A percentile compares a stretch with the other conserved stretches of the same genome.
Conservation (phyloP, 2,329 filamentous ascomycete species). For the Aspergillus sp. region DNA sequence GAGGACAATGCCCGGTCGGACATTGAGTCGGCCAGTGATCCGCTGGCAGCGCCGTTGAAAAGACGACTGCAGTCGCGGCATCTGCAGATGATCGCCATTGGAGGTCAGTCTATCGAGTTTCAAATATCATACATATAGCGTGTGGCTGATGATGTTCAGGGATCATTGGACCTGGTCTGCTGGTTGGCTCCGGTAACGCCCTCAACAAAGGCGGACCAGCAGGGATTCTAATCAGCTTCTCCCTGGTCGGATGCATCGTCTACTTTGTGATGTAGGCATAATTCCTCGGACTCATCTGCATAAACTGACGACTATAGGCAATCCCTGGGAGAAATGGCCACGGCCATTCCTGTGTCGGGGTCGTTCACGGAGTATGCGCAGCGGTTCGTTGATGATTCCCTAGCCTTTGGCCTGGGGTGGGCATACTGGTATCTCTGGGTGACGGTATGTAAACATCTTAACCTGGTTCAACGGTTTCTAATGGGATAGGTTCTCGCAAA, state of each 20-base stretch:
- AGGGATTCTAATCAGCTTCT: conserved; percentile 70
- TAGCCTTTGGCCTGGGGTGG: conserved; percentile 68
- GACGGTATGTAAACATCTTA: conserved; percentile 23
- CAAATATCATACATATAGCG: no score
- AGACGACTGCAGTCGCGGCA: conserved; percentile 57
- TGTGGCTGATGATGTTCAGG: conserved; percentile 37
- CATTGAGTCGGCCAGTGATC: conserved; percentile 10
- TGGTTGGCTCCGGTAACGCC: conserved; percentile 70
- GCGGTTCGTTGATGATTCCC: conserved; percentile 69
- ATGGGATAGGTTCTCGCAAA: conserved; percentile 34
- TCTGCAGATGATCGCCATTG: conserved; percentile 64
- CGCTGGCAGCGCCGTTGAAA: conserved; percentile 28
- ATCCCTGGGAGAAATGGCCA: conserved; percentile 71
- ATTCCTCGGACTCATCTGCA: conserved; percentile 3
- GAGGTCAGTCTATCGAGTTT: conserved; percentile 42
- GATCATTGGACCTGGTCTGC: conserved; percentile 66
- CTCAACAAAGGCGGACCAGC: conserved; percentile 69
- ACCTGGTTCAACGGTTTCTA: not conserved
- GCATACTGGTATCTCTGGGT: conserved; percentile 61
- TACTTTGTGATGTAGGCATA: conserved; percentile 41
- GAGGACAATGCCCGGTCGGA: conserved; percentile 4
- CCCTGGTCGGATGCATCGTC: conserved; percentile 68
- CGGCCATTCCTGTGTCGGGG: conserved; percentile 68
- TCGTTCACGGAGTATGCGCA: conserved; percentile 70
- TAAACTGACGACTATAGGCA: conserved; percentile 61